A percentile compares a stretch with the other conserved stretches of the same genome.
Evolutionary conservation across 371 early-diverging fungal genomes (phyloP).

Genomic region (Circinella umbellata): DNA sequence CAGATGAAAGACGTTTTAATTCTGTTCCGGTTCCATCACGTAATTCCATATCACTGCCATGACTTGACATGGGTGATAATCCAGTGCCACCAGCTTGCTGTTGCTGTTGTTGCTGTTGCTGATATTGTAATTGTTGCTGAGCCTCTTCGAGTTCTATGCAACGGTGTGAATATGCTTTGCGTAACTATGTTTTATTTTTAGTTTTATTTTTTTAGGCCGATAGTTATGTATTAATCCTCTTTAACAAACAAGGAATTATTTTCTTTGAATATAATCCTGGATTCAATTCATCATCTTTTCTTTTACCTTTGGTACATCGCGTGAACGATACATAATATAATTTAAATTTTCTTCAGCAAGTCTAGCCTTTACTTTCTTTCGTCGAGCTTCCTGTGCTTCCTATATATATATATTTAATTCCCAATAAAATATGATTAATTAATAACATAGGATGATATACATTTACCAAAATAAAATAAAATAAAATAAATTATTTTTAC

Average conservation of each 20-base stretch:
- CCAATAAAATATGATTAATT: background rate
- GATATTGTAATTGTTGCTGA: constrained; percentile 37
- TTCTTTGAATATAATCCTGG: too few species aligned
- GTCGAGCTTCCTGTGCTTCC: constrained; percentile 41
- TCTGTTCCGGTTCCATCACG: constrained; percentile 8
- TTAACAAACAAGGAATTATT: too few species aligned
- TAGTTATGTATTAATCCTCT: too few species aligned
- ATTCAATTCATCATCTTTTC: background rate
- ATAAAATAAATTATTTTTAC: constrained; percentile 1
- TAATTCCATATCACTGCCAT: constrained; percentile 8
- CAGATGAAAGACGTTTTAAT: constrained; percentile 22
- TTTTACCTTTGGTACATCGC: constrained; percentile 47
- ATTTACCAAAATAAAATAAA: background rate
- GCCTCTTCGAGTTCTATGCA: constrained; percentile 38
- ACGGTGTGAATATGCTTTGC: constrained; percentile 48
- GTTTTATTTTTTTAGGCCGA: too few species aligned
- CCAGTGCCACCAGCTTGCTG: constrained; percentile 8
- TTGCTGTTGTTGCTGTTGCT: constrained; percentile 20
- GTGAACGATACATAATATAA: constrained; percentile 40
- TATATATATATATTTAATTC: constrained; percentile 8
- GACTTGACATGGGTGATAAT: constrained; percentile 25
- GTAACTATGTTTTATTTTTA: constrained; percentile 32
- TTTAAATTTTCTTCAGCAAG: constrained; percentile 41
- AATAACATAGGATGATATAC: background rate
- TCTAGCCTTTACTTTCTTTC: constrained; percentile 40